Evolutionary conservation across 2,329 filamentous ascomycete species (phyloP), one percentile per base, ranked within the genome.

Genomic region (Periconia sp.): DNA sequence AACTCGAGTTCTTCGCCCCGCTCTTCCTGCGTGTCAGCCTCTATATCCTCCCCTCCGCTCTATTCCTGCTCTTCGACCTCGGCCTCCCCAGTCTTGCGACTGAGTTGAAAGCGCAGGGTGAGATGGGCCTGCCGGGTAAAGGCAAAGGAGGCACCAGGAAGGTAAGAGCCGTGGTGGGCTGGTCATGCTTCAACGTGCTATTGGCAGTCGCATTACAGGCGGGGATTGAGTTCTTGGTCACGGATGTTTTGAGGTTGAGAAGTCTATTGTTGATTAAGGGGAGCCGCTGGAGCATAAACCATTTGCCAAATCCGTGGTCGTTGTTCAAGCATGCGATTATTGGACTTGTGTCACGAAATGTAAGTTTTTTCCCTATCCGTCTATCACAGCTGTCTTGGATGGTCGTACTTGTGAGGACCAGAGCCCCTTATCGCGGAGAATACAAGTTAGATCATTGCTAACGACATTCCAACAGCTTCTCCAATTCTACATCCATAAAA

Each of bases 401-500:
- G n/a, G n/a, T n/a, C n/a, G n/a, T n/a, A n/a, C n/a, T n/a, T n/a
- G n/a, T n/a, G n/a, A n/a, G n/a, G n/a, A n/a, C n/a, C n/a, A n/a
- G n/a, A n/a, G n/a, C n/a, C n/a, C n/a, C n/a, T n/a, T n/a, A n/a
- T n/a, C n/a, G n/a, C n/a, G n/a, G n/a, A n/a, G n/a, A n/a, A n/a
- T n/a, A n/a, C n/a, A n/a, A n/a, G n/a, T n/a, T n/a, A n/a, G n/a
- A n/a, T n/a, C n/a, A n/a, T n/a, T n/a, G n/a, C n/a, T n/a, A n/a
- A n/a, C n/a, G n/a, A n/a, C n/a, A n/a, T 4, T 13, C 8, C 12
- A 10, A 31, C 38, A 89, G 73, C 59, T 83, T 5, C 63, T 91
- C 9, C 81, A 84, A 43, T 96, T 95, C 66, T 79, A 83, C 56
- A 77, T 89, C 54, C 90, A 95, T 71, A 84, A 87, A 37, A 80